Percentiles rank a stretch among this genome's conserved stretches.
These are phyloP conservation scores for Verticillium isaacii DNA, from an alignment of 2,329 filamentous ascomycete genomes.

Conservation along the genomic window DNA sequence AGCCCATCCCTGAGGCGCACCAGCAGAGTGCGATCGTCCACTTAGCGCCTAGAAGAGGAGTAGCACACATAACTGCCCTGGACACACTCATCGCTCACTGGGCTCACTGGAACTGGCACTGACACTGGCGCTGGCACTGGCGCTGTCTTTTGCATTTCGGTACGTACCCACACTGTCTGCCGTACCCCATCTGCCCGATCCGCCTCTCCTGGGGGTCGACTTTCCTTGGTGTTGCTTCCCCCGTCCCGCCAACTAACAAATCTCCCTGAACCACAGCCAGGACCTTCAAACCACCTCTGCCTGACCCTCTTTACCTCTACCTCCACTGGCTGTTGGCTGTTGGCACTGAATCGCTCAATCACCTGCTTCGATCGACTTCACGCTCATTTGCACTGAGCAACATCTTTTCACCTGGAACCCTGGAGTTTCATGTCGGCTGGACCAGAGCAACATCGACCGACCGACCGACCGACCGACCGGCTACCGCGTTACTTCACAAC, in stretches of 20 bases:
- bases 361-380: background rate
- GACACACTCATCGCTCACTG: background rate
- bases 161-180: background rate
- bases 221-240: background rate
- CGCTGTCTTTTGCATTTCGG: background rate
- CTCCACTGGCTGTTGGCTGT: background rate
- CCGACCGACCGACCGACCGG: background rate
- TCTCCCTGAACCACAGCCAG: slow-evolving; percentile 2
- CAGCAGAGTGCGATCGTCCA: slow-evolving; percentile 1
- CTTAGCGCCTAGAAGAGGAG: slow-evolving; percentile 3
- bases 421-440: background rate
- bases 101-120: background rate
- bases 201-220: background rate
- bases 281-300: background rate
- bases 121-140: background rate
- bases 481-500: background rate
- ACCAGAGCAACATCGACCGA: background rate
- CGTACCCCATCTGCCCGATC: background rate
- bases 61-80: background rate
- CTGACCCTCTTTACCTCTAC: background rate
- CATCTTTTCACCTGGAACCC: background rate
- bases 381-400: background rate
- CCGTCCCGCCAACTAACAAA: background rate
- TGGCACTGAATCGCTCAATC: background rate
- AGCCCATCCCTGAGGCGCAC: background rate